phyloP scores from a whole-genome alignment of 2,329 filamentous ascomycete genomes.

The Cordyceps farinosa region DNA sequence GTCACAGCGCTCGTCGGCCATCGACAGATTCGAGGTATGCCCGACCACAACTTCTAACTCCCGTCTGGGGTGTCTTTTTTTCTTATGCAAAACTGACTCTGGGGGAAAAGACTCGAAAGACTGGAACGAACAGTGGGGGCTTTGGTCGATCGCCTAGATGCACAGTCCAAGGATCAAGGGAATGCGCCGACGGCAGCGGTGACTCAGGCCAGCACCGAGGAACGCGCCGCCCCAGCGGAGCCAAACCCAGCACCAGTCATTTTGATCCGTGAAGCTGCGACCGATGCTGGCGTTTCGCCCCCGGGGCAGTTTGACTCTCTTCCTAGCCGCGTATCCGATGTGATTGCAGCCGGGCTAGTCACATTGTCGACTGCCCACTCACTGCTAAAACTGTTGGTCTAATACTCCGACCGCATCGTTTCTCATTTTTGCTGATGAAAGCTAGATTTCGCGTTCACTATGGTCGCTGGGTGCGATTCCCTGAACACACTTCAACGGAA shows the following conservation, averaged over 20 bases:
- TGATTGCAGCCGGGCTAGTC: conserved; percentile 25
- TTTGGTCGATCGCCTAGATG: background rate
- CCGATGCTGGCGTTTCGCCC: conserved; percentile 24
- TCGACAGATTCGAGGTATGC: background rate
- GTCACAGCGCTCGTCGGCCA: background rate
- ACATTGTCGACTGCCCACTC: conserved; percentile 20
- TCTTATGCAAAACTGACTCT: background rate
- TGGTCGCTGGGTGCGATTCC: conserved; percentile 13
- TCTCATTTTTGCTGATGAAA: background rate
- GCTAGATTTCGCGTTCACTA: conserved; percentile 7
- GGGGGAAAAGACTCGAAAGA: background rate
- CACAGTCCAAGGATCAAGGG: too few species aligned
- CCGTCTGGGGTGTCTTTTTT: too few species aligned
- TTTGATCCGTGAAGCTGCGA: conserved; percentile 28
- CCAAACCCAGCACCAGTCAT: conserved; percentile 25
- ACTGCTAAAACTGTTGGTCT: conserved; percentile 24
- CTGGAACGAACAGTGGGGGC: background rate
- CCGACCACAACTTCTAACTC: too few species aligned
- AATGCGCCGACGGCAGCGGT: too few species aligned
- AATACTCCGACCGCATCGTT: background rate
- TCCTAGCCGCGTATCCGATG: conserved; percentile 16
- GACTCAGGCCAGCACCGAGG: background rate
- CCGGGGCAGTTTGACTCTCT: conserved; percentile 15
- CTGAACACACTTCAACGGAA: conserved; percentile 20
- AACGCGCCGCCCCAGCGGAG: background rate